phyloP scores from a whole-genome alignment of 179 eudicot species.

The Silene vulgaris region DNA sequence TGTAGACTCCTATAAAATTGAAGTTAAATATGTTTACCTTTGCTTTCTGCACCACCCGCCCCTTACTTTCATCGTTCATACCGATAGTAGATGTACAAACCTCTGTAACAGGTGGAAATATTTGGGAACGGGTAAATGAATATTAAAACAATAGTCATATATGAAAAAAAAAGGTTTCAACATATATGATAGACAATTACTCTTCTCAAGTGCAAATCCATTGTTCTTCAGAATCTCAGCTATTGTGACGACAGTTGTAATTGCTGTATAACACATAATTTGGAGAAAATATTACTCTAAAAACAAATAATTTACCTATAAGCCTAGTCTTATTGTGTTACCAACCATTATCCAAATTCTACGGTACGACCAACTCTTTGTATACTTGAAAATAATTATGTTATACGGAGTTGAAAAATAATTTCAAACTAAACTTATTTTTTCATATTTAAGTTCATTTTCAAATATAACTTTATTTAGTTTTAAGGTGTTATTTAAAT shows the following conservation, averaged over 20 bases:
- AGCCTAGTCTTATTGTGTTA: too few species aligned
- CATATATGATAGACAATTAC: conserved; percentile 25
- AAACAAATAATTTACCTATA: not conserved
- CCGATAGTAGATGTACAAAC: conserved; percentile 49
- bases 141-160: not conserved
- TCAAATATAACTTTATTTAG: too few species aligned
- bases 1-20: not conserved
- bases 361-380: too few species aligned
- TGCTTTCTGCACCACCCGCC: conserved; percentile 48
- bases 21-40: conserved; percentile 30
- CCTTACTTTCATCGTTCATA: conserved; percentile 43
- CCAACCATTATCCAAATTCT: too few species aligned
- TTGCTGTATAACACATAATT: conserved; percentile 32
- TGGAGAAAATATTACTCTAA: not conserved
- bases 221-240: conserved; percentile 58
- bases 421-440: too few species aligned
- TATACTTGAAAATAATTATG: too few species aligned
- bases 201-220: conserved; percentile 45
- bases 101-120: conserved; percentile 20
- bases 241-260: conserved; percentile 54
- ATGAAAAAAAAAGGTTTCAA: not conserved
- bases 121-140: not conserved
- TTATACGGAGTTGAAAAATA: too few species aligned
- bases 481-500: too few species aligned
- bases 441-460: too few species aligned